Base-by-base conservation (phyloP, 768 basidiomycete genomes). In the Amanita rimosa region DNA sequence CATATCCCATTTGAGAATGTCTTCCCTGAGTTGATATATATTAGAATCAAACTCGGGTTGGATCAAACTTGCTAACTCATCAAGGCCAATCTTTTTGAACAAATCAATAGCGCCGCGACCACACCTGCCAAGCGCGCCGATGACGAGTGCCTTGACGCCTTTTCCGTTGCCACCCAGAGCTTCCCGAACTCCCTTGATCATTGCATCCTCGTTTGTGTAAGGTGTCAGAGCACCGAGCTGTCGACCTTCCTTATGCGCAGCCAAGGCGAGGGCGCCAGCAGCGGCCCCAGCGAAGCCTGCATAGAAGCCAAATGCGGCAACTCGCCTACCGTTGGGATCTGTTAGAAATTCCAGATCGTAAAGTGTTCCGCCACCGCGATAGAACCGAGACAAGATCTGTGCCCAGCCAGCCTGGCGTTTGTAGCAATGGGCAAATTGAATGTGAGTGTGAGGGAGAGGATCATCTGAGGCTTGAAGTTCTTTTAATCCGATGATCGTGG, bases 231-330 rank as follows among this genome's bases (percentile, higher is more conserved):
- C 67, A 3, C 85, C 88, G 26, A 95, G 69, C 4, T 65, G 64
- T 57, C 76, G 63, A 1, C 79, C 81, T 40, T 74, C 69, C 53
- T 73, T 72, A 46, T 84, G 76, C 17, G 85, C 73, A 1, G 84
- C 87, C 29, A 81, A 63, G 2, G 89, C 91, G 22, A 98, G 75
- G 6, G 87, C 88, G 17, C 88, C 85, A 0, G 88, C 92, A 4
- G 93, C 95, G 8, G 93, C 91, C 13, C 96, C 96, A n/a, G 95
- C 93, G 58, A 97, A 99, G 4, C 96, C 96, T 10, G 96, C 96
- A 63, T 98, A 89, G 70, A 85, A 99, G 6, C 96, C 96, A 59
- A 99, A 99, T 0, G 96, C 96, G 13, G 96, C 95, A 31, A 99
- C 93, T 39, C 96, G 85, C 24, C 95, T 76, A 11, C 94, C 91